Conservation (phyloP, 1,284 basidiomycete genomes). For the Fomitopsis schrenkii region DNA sequence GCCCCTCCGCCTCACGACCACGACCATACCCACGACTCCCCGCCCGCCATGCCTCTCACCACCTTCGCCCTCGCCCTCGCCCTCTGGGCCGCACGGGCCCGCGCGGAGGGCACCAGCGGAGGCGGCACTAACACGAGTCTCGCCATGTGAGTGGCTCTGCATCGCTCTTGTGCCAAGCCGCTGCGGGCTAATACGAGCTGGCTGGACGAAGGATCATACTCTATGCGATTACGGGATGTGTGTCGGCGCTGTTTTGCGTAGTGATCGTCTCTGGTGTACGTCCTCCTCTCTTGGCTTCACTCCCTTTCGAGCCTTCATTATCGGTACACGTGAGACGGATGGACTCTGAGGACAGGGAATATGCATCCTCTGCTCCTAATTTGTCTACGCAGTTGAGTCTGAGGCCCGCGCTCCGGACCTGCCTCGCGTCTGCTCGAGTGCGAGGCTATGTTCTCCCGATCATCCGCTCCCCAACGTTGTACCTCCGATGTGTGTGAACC, state of each 20-base stretch:
- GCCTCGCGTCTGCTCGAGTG: not conserved
- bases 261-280: slow-evolving; percentile 80
- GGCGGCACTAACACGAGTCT: slow-evolving; percentile 52
- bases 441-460: not conserved
- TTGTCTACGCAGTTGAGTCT: not conserved
- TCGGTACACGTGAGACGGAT: not conserved
- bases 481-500: not conserved
- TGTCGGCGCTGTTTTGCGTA: slow-evolving; percentile 76
- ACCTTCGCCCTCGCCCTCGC: not conserved
- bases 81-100: not conserved
- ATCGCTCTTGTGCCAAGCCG: not conserved
- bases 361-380: not conserved
- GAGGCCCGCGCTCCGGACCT: not conserved
- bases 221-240: slow-evolving; percentile 83
- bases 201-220: slow-evolving; percentile 65
- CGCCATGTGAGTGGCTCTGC: slow-evolving; percentile 54
- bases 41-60: slow-evolving; percentile 3
- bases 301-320: not conserved
- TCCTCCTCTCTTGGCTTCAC: slow-evolving; percentile 6
- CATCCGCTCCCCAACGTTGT: not conserved
- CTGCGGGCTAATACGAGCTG: not conserved
- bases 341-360: not conserved
- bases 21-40: not conserved
- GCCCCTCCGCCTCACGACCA: not conserved
- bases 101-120: slow-evolving; percentile 10